Evolutionary conservation across 352 stramenopile species (phyloP).

Genomic region (Phytopythium sindhum): DNA sequence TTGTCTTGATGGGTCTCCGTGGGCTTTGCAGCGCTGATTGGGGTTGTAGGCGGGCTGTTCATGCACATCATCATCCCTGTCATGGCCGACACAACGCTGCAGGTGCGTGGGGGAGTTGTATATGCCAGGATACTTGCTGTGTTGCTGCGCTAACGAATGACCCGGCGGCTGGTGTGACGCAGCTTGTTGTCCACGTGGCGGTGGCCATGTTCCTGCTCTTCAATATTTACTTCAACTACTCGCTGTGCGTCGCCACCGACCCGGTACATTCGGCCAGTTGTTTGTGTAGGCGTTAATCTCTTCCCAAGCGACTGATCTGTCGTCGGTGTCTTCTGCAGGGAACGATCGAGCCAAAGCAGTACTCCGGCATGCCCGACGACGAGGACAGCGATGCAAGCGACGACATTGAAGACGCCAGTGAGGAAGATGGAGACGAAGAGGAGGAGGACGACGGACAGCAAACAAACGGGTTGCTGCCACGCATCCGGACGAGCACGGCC

Average conservation of each 20-base stretch:
- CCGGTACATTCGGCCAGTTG: constrained; percentile 21
- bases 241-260: constrained; percentile 55
- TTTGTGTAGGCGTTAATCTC: neutral
- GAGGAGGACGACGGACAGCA: constrained; percentile 9
- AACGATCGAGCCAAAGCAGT: constrained; percentile 19
- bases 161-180: neutral
- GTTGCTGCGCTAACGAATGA: neutral
- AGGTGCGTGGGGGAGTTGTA: constrained; percentile 21
- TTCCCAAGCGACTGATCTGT: constrained; percentile 4
- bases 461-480: constrained; percentile 16
- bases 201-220: constrained; percentile 37
- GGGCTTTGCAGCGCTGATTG: constrained; percentile 29
- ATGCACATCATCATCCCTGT: constrained; percentile 53
- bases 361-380: neutral
- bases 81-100: constrained; percentile 29
- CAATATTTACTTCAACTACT: constrained; percentile 80
- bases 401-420: neutral
- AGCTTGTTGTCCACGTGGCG: constrained; percentile 32
- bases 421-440: neutral
- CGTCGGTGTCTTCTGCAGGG: constrained; percentile 19
- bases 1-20: neutral
- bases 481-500: constrained; percentile 21
- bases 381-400: constrained; percentile 19
- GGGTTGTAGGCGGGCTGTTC: constrained; percentile 36
- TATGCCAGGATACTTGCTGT: neutral